Evolutionary conservation across 345 rosid species (phyloP).

Genomic region (Anastatica hierochuntica): DNA sequence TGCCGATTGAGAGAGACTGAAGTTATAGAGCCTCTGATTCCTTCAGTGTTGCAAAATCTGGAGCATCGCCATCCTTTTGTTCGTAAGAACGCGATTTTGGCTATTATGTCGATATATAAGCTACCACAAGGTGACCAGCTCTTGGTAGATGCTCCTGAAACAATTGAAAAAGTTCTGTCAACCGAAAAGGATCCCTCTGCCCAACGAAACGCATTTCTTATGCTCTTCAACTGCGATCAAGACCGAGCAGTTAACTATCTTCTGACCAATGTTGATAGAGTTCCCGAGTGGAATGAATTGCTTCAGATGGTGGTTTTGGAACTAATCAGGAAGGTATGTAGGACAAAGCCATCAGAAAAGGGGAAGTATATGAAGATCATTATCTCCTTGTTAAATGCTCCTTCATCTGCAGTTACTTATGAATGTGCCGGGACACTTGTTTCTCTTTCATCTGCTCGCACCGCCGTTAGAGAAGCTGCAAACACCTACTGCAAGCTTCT

Average conservation of each 20-base stretch:
- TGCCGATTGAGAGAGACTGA: slow-evolving; percentile 56
- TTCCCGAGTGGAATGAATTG: slow-evolving; percentile 54
- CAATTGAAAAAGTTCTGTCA: slow-evolving; percentile 51
- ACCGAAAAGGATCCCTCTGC: slow-evolving; percentile 58
- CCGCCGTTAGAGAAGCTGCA: slow-evolving; percentile 73
- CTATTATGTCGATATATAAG: slow-evolving; percentile 62
- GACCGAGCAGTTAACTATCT: slow-evolving; percentile 52
- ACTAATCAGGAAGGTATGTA: slow-evolving; percentile 56
- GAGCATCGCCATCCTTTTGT: slow-evolving; percentile 58
- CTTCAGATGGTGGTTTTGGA: slow-evolving; percentile 70
- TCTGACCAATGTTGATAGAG: slow-evolving; percentile 45
- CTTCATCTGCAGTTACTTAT: slow-evolving; percentile 54
- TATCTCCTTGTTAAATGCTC: slow-evolving; percentile 50
- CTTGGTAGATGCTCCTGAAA: slow-evolving; percentile 60
- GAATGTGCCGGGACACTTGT: slow-evolving; percentile 71
- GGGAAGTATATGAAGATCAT: slow-evolving; percentile 63
- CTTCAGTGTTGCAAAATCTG: slow-evolving; percentile 58
- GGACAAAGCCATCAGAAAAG: slow-evolving; percentile 49
- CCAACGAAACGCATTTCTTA: slow-evolving; percentile 61
- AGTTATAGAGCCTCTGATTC: slow-evolving; percentile 42
- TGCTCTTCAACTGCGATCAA: slow-evolving; percentile 59
- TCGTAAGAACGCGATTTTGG: slow-evolving; percentile 55
- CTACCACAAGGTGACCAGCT: slow-evolving; percentile 71
- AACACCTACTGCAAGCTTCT: slow-evolving; percentile 73
- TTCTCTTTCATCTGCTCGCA: slow-evolving; percentile 74